Percentiles rank a stretch among this genome's conserved stretches.
Conservation (phyloP, 2,329 filamentous ascomycete genomes). For the Capronia americana region DNA sequence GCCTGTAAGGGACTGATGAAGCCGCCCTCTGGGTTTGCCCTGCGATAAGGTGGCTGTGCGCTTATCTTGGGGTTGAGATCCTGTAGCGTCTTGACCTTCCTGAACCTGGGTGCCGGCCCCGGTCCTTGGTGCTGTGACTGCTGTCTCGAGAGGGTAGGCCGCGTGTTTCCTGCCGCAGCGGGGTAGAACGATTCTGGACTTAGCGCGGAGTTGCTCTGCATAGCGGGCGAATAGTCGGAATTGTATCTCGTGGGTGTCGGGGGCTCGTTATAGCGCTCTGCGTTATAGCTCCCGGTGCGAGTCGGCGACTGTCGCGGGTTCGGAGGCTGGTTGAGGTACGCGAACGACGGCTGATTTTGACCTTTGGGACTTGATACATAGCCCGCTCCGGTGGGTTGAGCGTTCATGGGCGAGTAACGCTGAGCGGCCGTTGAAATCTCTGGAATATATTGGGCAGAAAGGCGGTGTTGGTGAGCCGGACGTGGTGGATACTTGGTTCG, state of each 20-base stretch:
- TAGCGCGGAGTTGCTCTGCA: conserved; percentile 69
- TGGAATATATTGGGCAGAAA: conserved; percentile 72
- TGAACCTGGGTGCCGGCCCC: conserved; percentile 85
- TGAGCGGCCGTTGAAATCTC: conserved; percentile 84
- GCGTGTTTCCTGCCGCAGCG: conserved; percentile 66
- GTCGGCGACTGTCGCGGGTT: conserved; percentile 78
- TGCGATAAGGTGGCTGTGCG: conserved; percentile 83
- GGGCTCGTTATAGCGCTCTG: conserved; percentile 44
- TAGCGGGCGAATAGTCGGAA: conserved; percentile 74
- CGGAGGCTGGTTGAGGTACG: conserved; percentile 63
- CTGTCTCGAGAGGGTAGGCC: conserved; percentile 53
- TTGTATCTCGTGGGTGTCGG: conserved; percentile 48
- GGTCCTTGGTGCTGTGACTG: conserved; percentile 53
- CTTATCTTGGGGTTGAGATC: conserved; percentile 86
- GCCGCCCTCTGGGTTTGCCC: conserved; percentile 94
- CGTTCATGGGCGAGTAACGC: conserved; percentile 96
- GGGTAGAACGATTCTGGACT: conserved; percentile 73
- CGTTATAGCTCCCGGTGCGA: conserved; percentile 57
- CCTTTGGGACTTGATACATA: conserved; percentile 71
- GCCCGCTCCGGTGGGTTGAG: conserved; percentile 77
- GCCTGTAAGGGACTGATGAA: conserved; percentile 98
- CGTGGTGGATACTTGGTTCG: conserved; percentile 85
- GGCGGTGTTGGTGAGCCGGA: conserved; percentile 76
- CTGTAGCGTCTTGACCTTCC: conserved; percentile 72
- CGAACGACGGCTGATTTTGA: conserved; percentile 55